Evolutionary conservation across 208 protist species (phyloP).

Genomic region (Naegleria gruberi): DNA sequence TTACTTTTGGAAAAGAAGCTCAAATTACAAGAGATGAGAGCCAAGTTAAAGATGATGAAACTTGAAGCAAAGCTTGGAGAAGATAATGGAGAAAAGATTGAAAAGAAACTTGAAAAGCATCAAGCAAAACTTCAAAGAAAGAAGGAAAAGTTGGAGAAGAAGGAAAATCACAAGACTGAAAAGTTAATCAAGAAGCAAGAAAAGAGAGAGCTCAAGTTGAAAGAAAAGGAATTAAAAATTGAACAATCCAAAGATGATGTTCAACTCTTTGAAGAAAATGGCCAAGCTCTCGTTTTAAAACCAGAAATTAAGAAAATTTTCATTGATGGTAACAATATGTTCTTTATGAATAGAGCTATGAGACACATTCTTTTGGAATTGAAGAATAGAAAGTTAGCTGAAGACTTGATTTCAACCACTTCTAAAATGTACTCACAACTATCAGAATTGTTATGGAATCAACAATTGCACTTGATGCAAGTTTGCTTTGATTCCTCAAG

Average conservation of each 20-base stretch:
- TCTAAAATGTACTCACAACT: background rate
- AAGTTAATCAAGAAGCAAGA: background rate
- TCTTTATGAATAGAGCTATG: background rate
- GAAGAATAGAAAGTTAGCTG: background rate
- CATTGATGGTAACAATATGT: background rate
- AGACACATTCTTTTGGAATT: background rate
- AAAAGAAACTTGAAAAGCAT: too few relatives aligned
- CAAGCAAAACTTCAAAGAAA: too few relatives aligned
- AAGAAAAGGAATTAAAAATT: background rate
- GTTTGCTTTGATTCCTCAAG: background rate
- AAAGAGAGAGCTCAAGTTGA: background rate
- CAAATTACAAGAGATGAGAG: too few relatives aligned
- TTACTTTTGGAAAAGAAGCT: too few relatives aligned
- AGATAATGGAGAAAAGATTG: too few relatives aligned
- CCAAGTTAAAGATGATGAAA: too few relatives aligned
- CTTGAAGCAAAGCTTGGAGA: too few relatives aligned
- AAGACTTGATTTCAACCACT: background rate
- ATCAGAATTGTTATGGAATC: background rate
- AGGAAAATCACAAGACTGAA: too few relatives aligned
- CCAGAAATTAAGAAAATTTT: background rate
- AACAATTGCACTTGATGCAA: background rate
- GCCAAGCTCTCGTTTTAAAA: background rate
- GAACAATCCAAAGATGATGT: background rate
- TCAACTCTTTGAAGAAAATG: background rate
- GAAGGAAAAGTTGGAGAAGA: background rate